Evolutionary conservation across 257 asterid species (phyloP), one percentile per base, ranked within the genome.

Genomic region (Nicotiana sylvestris): DNA sequence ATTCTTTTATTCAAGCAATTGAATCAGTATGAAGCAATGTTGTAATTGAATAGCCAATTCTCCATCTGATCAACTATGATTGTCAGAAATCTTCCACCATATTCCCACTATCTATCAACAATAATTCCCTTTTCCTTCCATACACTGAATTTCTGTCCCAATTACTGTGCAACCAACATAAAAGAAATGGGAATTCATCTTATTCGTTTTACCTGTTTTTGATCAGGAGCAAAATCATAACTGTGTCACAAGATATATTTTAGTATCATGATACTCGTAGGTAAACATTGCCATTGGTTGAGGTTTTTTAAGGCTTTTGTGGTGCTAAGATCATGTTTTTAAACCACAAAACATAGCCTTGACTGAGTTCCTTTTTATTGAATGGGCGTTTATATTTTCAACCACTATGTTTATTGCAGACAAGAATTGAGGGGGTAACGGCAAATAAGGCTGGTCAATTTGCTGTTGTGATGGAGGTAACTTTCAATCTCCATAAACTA

Each of bases 391-490:
- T 37, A 46, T 74, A 25, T 76, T 8, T 51, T 51, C 16, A 76
- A 51, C 80, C 27, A 12, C 62, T 84, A 62, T 82, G 46, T 80
- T 87, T 15, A 62, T 27, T 29, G 82, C 99, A 96, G 99, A 92
- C 96, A 27, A 91, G 99, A 85, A 92, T 96, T 49, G 99, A 94
- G 87, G 94, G 98, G 43, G 88, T 93, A 61, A 91, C 93, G 67
- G 90, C 92, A 79, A 93, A 92, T 83, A 86, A 87, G 89, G 88
- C 87, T 64, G 84, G 92, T 81, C 97, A 89, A 83, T 90, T 96
- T 89, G 96, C 98, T 84, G 97, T 96, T 76, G 99, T 94, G 70
- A 84, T 94, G 83, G 99, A 96, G 98, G 99, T 93, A 88, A 77
- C 67, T 84, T 79, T 35, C 30, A 77, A 74, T 16, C 84, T 62